A percentile compares a stretch with the other conserved stretches of the same genome.
phyloP scores from a whole-genome alignment of 2,329 filamentous ascomycete species.

The Clonostachys chloroleuca region DNA sequence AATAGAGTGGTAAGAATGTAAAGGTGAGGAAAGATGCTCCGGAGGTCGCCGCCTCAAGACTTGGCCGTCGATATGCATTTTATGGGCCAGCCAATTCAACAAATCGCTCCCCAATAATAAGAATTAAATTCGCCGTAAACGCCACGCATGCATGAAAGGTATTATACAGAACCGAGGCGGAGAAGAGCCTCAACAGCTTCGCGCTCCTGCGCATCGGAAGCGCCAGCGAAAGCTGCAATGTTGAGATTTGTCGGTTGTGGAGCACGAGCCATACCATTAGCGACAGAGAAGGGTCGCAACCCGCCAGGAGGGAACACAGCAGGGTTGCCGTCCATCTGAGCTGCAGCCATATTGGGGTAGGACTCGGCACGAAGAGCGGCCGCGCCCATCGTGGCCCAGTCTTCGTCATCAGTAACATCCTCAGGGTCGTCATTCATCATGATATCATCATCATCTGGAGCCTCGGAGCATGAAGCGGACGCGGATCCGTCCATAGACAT shows the following conservation, averaged over 20 bases:
- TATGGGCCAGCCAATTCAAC: conserved; percentile 10
- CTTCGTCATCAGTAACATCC: conserved; percentile 90
- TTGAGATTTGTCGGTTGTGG: conserved; percentile 44
- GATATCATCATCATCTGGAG: conserved; percentile 62
- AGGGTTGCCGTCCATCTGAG: conserved; percentile 41
- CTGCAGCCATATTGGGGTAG: conserved; percentile 49
- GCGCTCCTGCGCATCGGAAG: conserved; percentile 68
- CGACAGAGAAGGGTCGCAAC: conserved; percentile 44
- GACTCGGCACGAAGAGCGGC: conserved; percentile 72
- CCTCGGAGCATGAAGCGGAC: conserved; percentile 74
- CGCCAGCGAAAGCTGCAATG: conserved; percentile 42
- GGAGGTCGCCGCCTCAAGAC: background rate
- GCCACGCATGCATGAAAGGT: conserved; percentile 44
- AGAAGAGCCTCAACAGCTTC: conserved; percentile 79
- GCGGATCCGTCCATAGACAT: conserved; percentile 78
- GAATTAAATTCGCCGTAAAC: conserved; percentile 26
- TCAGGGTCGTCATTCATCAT: conserved; percentile 71
- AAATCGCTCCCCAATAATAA: conserved; percentile 4
- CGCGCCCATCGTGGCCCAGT: conserved; percentile 88
- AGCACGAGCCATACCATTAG: conserved; percentile 52
- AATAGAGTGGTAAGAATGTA: conserved; percentile 2
- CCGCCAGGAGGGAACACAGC: conserved; percentile 14
- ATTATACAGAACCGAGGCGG: conserved; percentile 75
- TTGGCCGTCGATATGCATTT: conserved; percentile 2
- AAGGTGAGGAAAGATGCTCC: conserved; percentile 1